These are phyloP conservation scores for Hysterium pulicare DNA, from an alignment of 2,329 filamentous ascomycete species.

Conservation along the genomic window DNA sequence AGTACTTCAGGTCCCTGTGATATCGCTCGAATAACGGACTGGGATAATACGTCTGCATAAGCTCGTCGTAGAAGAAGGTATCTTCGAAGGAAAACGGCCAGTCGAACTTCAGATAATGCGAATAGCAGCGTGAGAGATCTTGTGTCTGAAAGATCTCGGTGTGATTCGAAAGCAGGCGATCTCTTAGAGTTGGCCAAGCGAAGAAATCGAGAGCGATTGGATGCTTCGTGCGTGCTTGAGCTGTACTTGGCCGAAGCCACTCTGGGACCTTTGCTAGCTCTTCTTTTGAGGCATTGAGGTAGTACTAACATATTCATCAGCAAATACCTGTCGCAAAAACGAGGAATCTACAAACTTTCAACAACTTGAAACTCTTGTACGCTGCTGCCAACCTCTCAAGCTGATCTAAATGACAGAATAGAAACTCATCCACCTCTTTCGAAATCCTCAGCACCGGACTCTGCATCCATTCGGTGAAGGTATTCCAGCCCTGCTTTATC, in stretches of 20 bases:
- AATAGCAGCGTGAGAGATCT: conserved; percentile 21
- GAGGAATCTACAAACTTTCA: conserved; percentile 19
- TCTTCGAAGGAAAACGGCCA: conserved; percentile 34
- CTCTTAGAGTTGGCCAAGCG: conserved; percentile 30
- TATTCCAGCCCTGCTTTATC: conserved; percentile 28
- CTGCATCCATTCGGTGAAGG: conserved; percentile 24
- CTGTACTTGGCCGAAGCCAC: conserved; percentile 25
- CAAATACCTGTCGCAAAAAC: neutral
- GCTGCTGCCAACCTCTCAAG: conserved; percentile 24
- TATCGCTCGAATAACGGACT: conserved; percentile 30
- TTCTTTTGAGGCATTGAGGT: conserved; percentile 24
- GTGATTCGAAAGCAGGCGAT: conserved; percentile 25
- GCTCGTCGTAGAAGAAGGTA: conserved; percentile 24
- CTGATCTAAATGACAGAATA: conserved; percentile 23
- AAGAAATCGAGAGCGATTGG: conserved; percentile 33
- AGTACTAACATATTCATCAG: too few species aligned
- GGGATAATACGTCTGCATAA: conserved; percentile 12
- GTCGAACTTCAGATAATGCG: conserved; percentile 25
- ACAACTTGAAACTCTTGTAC: conserved; percentile 33
- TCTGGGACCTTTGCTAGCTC: conserved; percentile 24
- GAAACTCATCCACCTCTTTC: conserved; percentile 27
- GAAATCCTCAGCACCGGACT: conserved; percentile 27
- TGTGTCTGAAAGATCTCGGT: conserved; percentile 17
- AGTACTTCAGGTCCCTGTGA: conserved; percentile 25
- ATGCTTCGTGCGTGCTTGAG: conserved; percentile 24